These are phyloP conservation scores for Zygoascus hellenicus DNA, from an alignment of 1,139 yeast genomes.

Conservation along the genomic window DNA sequence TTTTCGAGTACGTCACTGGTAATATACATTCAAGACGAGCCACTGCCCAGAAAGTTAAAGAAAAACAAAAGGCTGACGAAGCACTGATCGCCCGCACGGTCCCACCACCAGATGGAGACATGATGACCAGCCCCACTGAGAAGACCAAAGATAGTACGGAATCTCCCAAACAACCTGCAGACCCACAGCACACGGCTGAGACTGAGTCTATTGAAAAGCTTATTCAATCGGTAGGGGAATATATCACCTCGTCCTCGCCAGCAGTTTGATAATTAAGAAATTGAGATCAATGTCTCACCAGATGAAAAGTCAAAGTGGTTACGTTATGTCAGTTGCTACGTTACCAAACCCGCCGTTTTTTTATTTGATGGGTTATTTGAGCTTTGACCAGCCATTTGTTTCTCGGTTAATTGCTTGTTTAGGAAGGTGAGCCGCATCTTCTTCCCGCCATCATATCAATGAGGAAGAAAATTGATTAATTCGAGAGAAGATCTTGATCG, in stretches of 20 bases:
- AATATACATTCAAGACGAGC: conserved; percentile 53
- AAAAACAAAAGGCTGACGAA: not conserved
- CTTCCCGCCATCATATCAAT: no score
- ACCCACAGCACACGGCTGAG: conserved; percentile 15
- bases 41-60: not conserved
- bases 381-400: no score
- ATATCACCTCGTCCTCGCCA: conserved; percentile 19
- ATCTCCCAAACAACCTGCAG: not conserved
- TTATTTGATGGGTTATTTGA: no score
- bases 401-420: no score
- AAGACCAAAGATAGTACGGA: not conserved
- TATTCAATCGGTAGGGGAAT: conserved; percentile 32
- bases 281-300: not conserved
- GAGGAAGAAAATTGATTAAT: no score
- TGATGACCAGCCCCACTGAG: not conserved
- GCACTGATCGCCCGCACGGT: no score
- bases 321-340: no score
- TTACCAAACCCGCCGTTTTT: no score
- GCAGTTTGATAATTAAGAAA: not conserved
- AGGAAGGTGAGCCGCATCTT: no score
- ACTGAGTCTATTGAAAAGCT: conserved; percentile 25
- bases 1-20: conserved; percentile 79
- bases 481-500: no score
- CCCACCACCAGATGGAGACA: no score
- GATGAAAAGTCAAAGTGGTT: no score